Conservation (phyloP, 2,329 filamentous ascomycete genomes). For the Alternaria sp. region DNA sequence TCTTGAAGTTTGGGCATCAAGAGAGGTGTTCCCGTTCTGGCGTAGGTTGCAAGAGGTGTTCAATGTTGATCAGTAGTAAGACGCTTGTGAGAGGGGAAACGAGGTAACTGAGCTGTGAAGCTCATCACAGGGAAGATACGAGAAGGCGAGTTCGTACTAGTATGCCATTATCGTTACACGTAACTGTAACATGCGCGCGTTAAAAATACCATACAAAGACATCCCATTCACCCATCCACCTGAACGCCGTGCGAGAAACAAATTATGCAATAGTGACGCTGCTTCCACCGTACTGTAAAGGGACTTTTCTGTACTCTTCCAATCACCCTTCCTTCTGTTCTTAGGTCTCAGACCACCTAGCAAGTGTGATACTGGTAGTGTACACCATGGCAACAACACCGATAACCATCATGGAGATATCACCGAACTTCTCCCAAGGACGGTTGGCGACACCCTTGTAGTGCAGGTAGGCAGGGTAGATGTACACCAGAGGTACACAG, state of each 20-base stretch:
- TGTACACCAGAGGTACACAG: conserved; percentile 77
- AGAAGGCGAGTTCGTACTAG: background rate
- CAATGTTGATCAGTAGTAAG: background rate
- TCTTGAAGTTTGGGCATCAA: background rate
- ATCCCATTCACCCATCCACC: background rate
- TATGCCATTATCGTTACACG: conserved; percentile 1
- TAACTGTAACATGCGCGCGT: background rate
- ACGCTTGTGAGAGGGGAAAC: background rate
- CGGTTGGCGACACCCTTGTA: conserved; percentile 69
- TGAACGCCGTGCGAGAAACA: conserved; percentile 3
- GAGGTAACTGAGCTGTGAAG: background rate
- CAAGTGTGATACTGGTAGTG: conserved; percentile 69
- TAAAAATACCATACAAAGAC: background rate
- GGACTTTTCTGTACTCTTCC: background rate
- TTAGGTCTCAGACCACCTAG: conserved; percentile 35
- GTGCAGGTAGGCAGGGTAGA: conserved; percentile 76
- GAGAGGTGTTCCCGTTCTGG: background rate
- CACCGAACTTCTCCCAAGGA: conserved; percentile 62
- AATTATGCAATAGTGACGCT: conserved; percentile 2
- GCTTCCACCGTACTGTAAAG: background rate
- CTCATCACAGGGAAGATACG: background rate
- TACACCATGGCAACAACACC: conserved; percentile 76
- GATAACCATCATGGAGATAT: conserved; percentile 67
- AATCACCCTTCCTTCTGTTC: background rate
- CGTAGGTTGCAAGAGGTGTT: background rate